A percentile compares a stretch with the other conserved stretches of the same genome.
phyloP scores from a whole-genome alignment of 2,329 filamentous ascomycete genomes.

The Xylaria sp. region DNA sequence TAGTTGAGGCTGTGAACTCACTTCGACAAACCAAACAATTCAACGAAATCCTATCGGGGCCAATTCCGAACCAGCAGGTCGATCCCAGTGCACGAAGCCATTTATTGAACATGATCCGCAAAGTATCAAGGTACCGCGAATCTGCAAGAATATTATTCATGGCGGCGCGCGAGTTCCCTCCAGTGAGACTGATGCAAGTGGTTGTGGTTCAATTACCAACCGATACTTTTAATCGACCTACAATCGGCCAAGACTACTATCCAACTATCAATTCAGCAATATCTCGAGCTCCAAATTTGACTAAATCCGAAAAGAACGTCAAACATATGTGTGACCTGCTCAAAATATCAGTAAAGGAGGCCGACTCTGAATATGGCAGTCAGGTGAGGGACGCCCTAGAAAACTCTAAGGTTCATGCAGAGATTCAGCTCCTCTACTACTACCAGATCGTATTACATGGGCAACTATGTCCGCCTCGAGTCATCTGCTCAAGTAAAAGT shows the following conservation, averaged over 20 bases:
- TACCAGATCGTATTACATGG: conserved; percentile 49
- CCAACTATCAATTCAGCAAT: conserved; percentile 18
- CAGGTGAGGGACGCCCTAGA: conserved; percentile 34
- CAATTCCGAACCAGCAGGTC: conserved; percentile 41
- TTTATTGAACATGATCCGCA: conserved; percentile 49
- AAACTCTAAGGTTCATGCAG: conserved; percentile 58
- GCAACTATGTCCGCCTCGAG: conserved; percentile 48
- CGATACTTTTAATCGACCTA: conserved; percentile 40
- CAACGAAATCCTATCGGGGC: conserved; percentile 31
- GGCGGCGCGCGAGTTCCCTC: conserved; percentile 45
- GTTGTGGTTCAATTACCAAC: conserved; percentile 45
- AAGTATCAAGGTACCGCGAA: conserved; percentile 52
- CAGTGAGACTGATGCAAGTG: conserved; percentile 47
- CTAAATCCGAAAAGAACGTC: background rate
- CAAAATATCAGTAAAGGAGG: conserved; percentile 3
- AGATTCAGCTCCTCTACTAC: conserved; percentile 60
- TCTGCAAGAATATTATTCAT: conserved; percentile 49
- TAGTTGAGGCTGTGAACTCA: conserved; percentile 47
- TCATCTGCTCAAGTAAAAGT: conserved; percentile 60
- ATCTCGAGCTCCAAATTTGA: background rate
- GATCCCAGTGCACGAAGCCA: conserved; percentile 28
- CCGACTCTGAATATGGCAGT: conserved; percentile 24
- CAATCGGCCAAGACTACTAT: background rate
- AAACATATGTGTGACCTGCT: conserved; percentile 15
- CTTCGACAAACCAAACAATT: conserved; percentile 40